Evolutionary conservation across 2,329 filamentous ascomycete genomes (phyloP), one percentile per base, ranked within the genome.

Genomic region (Hysterium pulicare): DNA sequence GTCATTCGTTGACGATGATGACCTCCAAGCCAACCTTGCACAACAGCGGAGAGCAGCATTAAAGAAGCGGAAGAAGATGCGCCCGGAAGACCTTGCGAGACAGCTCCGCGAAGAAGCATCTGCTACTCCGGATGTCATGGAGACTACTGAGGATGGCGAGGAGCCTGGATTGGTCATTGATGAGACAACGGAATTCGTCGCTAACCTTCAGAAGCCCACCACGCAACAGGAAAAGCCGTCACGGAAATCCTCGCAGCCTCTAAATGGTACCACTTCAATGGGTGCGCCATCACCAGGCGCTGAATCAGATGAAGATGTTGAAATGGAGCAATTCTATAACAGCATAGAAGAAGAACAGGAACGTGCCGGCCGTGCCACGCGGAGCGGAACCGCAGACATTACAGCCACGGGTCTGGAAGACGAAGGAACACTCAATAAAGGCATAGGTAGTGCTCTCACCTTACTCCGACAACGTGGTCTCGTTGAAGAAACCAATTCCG

Each of bases 131-230:
- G 68, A 61, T 20, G 61, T 68, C n/a, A 66, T 78, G 58, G 83
- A 82, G 16, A 78, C 83, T 22, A 81, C 84, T 38, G 77, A 77
- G 19, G 71, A 77, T 3, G 72, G 68, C 13, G 72, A 75, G 0
- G 71, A 72, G 16, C 73, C 73, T 2, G 91, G 90, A 1, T 73
- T 98, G 2, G 79, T 96, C n/a, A 90, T 98, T 44, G 91, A 96
- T 47, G 93, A 96, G 61, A 95, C 91, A 1, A 90, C 90, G 0
- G 90, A 95, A 57, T 98, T 98, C 56, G 86, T 98, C 22, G 86
- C 90, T 20, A 89, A 89, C 41, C 70, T 98, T 42, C 86, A 84
- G 59, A 86, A 84, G 45, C 81, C 84, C 11, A 77, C 71, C 2
- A 67, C 52, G 23, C 57, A 76, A 9, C 70, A 77, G 60, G 70